Evolutionary conservation across 805 yeast species (phyloP), one percentile per base, ranked within the genome.

Genomic region (Pichia insulana): DNA sequence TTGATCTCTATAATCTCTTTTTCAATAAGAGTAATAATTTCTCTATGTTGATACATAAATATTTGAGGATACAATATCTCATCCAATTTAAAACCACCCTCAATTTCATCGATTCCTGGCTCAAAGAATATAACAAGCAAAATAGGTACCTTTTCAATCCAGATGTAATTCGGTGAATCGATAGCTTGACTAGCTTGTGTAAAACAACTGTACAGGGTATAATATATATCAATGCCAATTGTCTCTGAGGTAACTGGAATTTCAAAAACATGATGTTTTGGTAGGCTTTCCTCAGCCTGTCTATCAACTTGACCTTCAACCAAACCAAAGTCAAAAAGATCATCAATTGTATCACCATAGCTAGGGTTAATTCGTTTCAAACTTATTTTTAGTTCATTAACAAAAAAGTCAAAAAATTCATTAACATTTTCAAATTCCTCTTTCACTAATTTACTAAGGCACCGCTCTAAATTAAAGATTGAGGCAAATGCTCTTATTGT

Each of bases 401-500:
- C 47, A 1, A 54, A 36, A 39, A 55, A 54, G 12, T 53, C 50
- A 8, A 57, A 33, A 41, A 59, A 59, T 12, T 61, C 67, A 1
- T 56, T 51, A 1, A 51, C 40, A 13, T 53, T 44, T 11, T 63
- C 65, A 30, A 47, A 51, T 13, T 58, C 64, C 16, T 58, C 60
- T 3, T 47, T 47, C 10, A 50, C 36, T 4, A 48, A n/a, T 26
- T 50, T 53, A 22, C 63, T 62, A 18, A 65, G 50, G 1, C 63
- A 47, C 28, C 52, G 55, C 1, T 61, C 49, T 26, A 69, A 51
- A 34, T 56, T 58, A 13, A 54, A 53, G 12, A 61, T 53, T 1
- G 73, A 67, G 0, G 71, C 58, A 50, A 69, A 69, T 1, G 65
- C 54, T 42, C 74, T 54, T 2, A 50, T 34, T 2, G 71, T 64